Conservation (phyloP, 2,329 filamentous ascomycete species). For the Venturia nashicola region DNA sequence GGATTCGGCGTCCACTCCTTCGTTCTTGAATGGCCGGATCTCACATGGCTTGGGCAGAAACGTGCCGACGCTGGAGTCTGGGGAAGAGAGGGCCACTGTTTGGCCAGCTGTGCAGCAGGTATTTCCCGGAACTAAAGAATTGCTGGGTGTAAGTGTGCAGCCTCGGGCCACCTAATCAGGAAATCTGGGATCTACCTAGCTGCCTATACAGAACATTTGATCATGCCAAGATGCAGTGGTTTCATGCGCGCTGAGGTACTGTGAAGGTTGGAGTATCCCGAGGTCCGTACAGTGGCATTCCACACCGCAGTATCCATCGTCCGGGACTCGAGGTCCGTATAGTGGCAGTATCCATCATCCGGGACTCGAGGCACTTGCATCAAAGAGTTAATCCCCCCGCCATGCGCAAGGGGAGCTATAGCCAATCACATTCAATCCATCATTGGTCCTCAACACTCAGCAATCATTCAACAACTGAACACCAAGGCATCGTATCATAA, state of each 20-base stretch:
- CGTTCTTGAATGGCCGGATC: neutral
- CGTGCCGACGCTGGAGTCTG: neutral
- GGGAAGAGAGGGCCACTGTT: neutral
- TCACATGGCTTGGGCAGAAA: neutral
- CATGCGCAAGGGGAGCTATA: neutral
- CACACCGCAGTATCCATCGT: too few species aligned
- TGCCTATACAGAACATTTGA: neutral
- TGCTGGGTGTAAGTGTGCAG: neutral
- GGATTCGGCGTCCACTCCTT: neutral
- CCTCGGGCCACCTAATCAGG: neutral
- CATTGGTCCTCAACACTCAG: neutral
- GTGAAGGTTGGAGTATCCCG: too few species aligned
- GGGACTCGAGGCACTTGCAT: too few species aligned
- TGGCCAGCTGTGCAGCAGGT: neutral
- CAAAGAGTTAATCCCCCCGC: neutral
- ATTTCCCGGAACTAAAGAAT: neutral
- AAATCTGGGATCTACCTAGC: neutral
- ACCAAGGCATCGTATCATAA: neutral
- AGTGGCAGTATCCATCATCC: too few species aligned
- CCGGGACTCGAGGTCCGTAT: too few species aligned
- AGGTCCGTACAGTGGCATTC: too few species aligned
- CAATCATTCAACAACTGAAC: neutral
- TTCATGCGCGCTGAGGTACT: too few species aligned
- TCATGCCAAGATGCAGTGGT: neutral
- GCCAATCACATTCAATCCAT: neutral